Evolutionary conservation across 2,329 filamentous ascomycete species (phyloP), one percentile per base, ranked within the genome.

Genomic region (Colletotrichum orchidophilum): DNA sequence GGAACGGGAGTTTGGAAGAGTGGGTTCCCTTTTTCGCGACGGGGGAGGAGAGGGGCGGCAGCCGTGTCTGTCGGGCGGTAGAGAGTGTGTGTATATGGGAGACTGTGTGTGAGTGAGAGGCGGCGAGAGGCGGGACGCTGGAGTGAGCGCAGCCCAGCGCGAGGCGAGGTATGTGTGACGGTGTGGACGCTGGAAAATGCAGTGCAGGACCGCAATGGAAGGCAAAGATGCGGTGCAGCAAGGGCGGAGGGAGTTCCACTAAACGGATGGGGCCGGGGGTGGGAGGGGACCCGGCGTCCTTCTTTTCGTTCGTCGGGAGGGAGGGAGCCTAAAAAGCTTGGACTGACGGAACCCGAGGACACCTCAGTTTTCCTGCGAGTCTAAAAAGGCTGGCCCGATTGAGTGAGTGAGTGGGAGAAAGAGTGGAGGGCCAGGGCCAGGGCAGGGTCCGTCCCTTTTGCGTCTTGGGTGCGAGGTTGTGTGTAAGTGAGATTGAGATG

Each of bases 251-350:
- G 63, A 42, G 68, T 53, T 62, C 68, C 63, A 71, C 68, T 71
- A 53, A 61, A 67, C 57, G 57, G 57, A 67, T 71, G 63, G 63
- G 55, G 68, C 63, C 57, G 63, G 68, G 67, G 57, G 68, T 71
- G 68, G 63, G 58, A 67, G 66, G 57, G 67, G 63, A 35, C 68
- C 63, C 50, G 64, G 52, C 42, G 42, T 39, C 52, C 46, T 59
- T 42, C 42, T 63, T 27, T 42, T 68, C 42, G 39, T 68, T 68
- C 46, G 58, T 62, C 50, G 50, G 58, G 31, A 61, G 67, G 57
- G 58, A 63, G 53, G 58, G 64, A 68, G 68, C 52, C 58, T 71
- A 49, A 63, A 68, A 71, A 71, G 63, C 68, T 68, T 71, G 64
- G 68, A 49, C 58, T 50, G 27, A 71, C 64, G 68, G 68, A 71